Percentiles rank a stretch among this genome's conserved stretches.
These are phyloP conservation scores for Linanthus parryae DNA, from an alignment of 148 eudicot genomes.

Conservation along the genomic window DNA sequence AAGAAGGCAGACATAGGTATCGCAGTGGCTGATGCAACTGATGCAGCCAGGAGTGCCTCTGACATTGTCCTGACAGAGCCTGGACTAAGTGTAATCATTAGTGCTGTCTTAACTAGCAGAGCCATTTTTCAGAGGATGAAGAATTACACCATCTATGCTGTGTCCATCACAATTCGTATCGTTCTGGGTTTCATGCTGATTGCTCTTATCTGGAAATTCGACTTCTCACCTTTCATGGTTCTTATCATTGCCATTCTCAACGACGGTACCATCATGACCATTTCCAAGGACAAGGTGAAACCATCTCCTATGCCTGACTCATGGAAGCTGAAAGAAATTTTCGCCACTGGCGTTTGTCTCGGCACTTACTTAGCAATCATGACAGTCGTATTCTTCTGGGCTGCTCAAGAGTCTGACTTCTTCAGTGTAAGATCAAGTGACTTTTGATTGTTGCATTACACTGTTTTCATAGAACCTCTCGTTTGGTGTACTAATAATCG, in stretches of 20 bases:
- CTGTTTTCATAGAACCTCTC: neutral
- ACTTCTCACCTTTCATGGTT: conserved; percentile 82
- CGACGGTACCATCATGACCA: conserved; percentile 88
- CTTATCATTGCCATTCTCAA: conserved; percentile 62
- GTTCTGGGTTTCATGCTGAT: conserved; percentile 66
- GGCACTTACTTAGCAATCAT: conserved; percentile 65
- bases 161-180: conserved; percentile 68
- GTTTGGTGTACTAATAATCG: neutral
- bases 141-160: conserved; percentile 72
- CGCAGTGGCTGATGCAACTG: conserved; percentile 85
- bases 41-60: conserved; percentile 79
- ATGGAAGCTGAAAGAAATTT: conserved; percentile 69
- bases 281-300: conserved; percentile 67
- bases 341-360: conserved; percentile 69
- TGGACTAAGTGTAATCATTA: conserved; percentile 70
- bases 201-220: conserved; percentile 70
- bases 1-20: conserved; percentile 79
- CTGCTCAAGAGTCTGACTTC: conserved; percentile 48
- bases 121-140: conserved; percentile 84
- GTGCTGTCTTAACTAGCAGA: conserved; percentile 66
- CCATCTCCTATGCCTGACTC: conserved; percentile 77
- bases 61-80: conserved; percentile 82
- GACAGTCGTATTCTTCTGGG: conserved; percentile 71
- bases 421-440: conserved; percentile 56
- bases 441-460: too few species aligned